Conservation (phyloP, 805 yeast species). For the Ogataea polymorpha region DNA sequence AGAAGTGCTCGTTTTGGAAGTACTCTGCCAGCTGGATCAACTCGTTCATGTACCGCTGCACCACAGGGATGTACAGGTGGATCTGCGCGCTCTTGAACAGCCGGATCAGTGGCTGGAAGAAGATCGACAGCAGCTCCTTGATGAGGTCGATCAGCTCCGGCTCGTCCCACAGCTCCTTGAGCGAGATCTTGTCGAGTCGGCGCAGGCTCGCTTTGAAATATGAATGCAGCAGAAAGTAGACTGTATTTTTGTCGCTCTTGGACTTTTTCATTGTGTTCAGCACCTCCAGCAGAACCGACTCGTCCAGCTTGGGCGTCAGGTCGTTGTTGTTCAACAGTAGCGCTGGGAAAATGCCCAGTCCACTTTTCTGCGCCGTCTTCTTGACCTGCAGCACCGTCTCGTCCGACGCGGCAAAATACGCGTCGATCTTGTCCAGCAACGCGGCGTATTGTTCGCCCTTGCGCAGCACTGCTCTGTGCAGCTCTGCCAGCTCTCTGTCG, state of each 20-base stretch:
- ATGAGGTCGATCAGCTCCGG: constrained; percentile 75
- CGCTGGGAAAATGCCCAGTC: constrained; percentile 25
- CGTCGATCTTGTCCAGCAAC: constrained; percentile 27
- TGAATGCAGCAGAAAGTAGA: constrained; percentile 55
- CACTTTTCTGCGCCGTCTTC: constrained; percentile 26
- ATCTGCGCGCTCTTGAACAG: constrained; percentile 66
- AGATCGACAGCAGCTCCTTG: constrained; percentile 66
- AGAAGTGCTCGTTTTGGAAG: constrained; percentile 43
- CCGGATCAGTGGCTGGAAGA: constrained; percentile 70
- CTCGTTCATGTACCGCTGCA: constrained; percentile 66
- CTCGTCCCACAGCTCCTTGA: constrained; percentile 81
- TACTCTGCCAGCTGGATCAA: constrained; percentile 54
- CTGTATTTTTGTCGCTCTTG: constrained; percentile 30
- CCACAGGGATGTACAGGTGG: constrained; percentile 59
- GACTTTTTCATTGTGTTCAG: constrained; percentile 19
- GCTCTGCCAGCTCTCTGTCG: constrained; percentile 47
- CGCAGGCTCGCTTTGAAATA: constrained; percentile 62
- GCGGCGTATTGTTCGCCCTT: constrained; percentile 7
- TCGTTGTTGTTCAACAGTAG: constrained; percentile 26
- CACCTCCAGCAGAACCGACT: constrained; percentile 14
- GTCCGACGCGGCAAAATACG: constrained; percentile 29
- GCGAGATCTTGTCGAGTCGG: constrained; percentile 68
- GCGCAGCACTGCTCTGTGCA: constrained; percentile 40
- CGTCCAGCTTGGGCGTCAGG: constrained; percentile 12
- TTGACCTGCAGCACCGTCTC: constrained; percentile 29